Evolutionary conservation across 768 basidiomycete species (phyloP), one percentile per base, ranked within the genome.

Genomic region (Boletus tomentosulus): DNA sequence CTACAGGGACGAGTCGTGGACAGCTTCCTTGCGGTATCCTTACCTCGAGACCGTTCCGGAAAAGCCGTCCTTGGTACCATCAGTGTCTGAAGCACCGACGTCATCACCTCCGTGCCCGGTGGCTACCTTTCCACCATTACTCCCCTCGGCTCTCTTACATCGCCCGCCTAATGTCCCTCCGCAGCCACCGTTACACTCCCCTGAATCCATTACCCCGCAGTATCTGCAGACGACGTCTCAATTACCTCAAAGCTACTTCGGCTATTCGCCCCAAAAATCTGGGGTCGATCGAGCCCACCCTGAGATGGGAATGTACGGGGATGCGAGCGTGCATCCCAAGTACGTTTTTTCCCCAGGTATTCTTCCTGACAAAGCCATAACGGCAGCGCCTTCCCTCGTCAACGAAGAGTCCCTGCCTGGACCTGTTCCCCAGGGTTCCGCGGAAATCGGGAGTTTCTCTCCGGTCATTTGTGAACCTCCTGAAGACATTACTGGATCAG

Each of bases 401-500:
- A 52, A 47, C 28, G 56, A 57, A 48, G 58, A 55, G 46, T 19
- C 38, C 16, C 27, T 33, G 51, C 51, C 57, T 57, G 54, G 48
- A 50, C 46, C 46, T n/a, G 34, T 50, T 13, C 51, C 54, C 55
- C 57, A 50, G 49, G 54, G 54, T 38, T 39, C 66, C 62, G 60
- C 60, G 65, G 62, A 57, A 62, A 53, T 55, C 65, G 58, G 67
- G 22, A 57, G 28, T 13, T 69, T 65, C 57, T 57, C 49, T 27
- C 63, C 63, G 38, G 48, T 67, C 39, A 59, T 67, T 53, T 67
- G 67, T 53, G 65, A 67, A 50, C 61, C 66, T 53, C 66, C 67
- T 46, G 67, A 67, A 45, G 65, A 69, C 48, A 58, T 67, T 43
- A 46, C 47, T 45, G 62, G 57, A 54, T 55, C 55, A 31, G 60